Evolutionary conservation across 2,329 filamentous ascomycete genomes (phyloP).

Genomic region (Aspergillus udagawae): DNA sequence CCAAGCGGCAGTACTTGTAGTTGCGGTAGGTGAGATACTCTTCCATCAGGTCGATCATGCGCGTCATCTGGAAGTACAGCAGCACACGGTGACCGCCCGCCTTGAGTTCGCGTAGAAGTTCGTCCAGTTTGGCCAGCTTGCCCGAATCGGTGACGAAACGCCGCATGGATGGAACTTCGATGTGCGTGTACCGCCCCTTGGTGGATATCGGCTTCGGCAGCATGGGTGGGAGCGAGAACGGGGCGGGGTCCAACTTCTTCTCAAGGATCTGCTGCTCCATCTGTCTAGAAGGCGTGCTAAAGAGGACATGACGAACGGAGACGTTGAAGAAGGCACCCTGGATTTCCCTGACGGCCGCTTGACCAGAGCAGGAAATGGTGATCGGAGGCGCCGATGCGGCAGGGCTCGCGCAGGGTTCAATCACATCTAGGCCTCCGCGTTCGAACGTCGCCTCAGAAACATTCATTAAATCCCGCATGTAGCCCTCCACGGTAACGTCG

Average conservation of each 20-base stretch:
- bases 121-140: conserved; percentile 87
- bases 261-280: conserved; percentile 73
- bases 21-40: conserved; percentile 98
- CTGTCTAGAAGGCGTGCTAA: conserved; percentile 54
- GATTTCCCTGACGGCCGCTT: conserved; percentile 58
- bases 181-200: conserved; percentile 82
- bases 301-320: conserved; percentile 69
- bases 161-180: conserved; percentile 91
- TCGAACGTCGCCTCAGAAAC: conserved; percentile 64
- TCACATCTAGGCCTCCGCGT: conserved; percentile 66
- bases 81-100: conserved; percentile 88
- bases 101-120: conserved; percentile 84
- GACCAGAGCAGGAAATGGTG: conserved; percentile 70
- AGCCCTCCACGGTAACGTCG: conserved; percentile 67
- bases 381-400: conserved; percentile 80
- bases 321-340: conserved; percentile 75
- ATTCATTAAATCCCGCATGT: conserved; percentile 73
- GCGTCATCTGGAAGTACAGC: conserved; percentile 99
- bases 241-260: conserved; percentile 60
- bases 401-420: conserved; percentile 80
- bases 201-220: conserved; percentile 75
- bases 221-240: conserved; percentile 60
- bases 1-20: conserved; percentile 96
- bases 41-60: conserved; percentile 99
- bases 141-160: conserved; percentile 97